Conservation (phyloP, 2,329 filamentous ascomycete genomes). For the Paracoccidioides lutzii region DNA sequence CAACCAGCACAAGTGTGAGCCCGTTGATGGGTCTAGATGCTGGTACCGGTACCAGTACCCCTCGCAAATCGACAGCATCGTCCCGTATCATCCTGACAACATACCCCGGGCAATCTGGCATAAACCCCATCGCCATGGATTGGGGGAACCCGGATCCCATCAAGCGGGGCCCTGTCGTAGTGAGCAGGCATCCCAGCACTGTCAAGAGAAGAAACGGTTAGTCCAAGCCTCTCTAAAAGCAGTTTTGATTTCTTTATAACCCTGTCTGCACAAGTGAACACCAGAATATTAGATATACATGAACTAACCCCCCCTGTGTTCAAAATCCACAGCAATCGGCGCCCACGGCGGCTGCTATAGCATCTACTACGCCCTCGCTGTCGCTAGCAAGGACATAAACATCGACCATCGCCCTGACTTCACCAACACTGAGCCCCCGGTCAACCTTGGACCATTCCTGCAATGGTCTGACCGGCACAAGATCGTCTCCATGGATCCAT, state of each 20-base stretch:
- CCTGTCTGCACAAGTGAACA: too few species aligned
- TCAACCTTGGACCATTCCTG: slow-evolving; percentile 72
- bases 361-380: slow-evolving; percentile 85
- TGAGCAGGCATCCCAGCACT: slow-evolving; percentile 61
- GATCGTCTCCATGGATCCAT: slow-evolving; percentile 95
- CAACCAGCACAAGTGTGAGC: background rate
- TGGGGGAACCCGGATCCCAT: slow-evolving; percentile 72
- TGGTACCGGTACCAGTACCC: background rate
- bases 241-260: too few species aligned
- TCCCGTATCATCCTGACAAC: slow-evolving; percentile 62
- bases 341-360: slow-evolving; percentile 85
- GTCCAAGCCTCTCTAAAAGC: slow-evolving; percentile 15
- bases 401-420: slow-evolving; percentile 67
- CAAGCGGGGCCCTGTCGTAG: slow-evolving; percentile 74
- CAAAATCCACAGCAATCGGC: slow-evolving; percentile 39
- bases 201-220: slow-evolving; percentile 69
- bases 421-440: slow-evolving; percentile 85
- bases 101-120: slow-evolving; percentile 86
- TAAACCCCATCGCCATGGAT: slow-evolving; percentile 76
- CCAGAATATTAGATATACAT: too few species aligned
- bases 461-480: slow-evolving; percentile 85
- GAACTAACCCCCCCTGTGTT: slow-evolving; percentile 17
- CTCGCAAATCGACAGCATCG: slow-evolving; percentile 16
- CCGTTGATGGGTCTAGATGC: too few species aligned
- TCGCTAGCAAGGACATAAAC: slow-evolving; percentile 80